Base-by-base conservation (phyloP, 148 eudicot species). In the Pharnaceum exiguum region DNA sequence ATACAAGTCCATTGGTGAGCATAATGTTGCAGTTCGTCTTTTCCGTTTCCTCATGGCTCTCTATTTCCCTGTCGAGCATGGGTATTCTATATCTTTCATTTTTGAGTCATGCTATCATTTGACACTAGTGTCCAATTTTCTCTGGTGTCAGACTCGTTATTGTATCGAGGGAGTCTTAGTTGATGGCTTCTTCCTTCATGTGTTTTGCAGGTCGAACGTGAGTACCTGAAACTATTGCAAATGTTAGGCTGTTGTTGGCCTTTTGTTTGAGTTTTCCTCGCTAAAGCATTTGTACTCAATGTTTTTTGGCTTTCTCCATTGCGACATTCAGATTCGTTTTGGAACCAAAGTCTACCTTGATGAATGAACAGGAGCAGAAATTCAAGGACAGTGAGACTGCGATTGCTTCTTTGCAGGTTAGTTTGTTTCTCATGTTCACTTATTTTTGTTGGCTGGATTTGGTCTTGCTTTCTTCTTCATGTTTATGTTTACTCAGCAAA, bases 131-230 rank as follows among this genome's bases (percentile, higher is more conserved):
- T 38, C 28, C 12, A 9, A 26, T 39, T 15, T 42, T 2, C 21
- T 11, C 15, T 8, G 3, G 1, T 16, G 23, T 43, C 10, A 5
- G 23, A 10, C 8, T 11, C 5, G 1, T 26, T 23, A 22, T 5
- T 47, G 5, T 5, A 9, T 21, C 10, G 26, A 17, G 19, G 18
- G 2, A 42, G 26, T 57, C 19, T 29, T 38, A 59, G 10, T 37
- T 48, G 19, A 37, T 28, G 12, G 45, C 12, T 46, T 35, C 15
- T 51, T 9, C 4, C 7, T 46, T 37, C 13, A 32, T 59, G 48
- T 65, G 53, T 71, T 72, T 82, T 84, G 79, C 89, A 88, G 96
- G 96, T 58, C 68, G 89, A 88, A 88, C 86, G 91, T 88, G 86
- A 84, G 96, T 85, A 38, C 59, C 46, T 35, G 60, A 72, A 37